phyloP scores from a whole-genome alignment of 768 basidiomycete genomes.

The Hygrocybe punicea region DNA sequence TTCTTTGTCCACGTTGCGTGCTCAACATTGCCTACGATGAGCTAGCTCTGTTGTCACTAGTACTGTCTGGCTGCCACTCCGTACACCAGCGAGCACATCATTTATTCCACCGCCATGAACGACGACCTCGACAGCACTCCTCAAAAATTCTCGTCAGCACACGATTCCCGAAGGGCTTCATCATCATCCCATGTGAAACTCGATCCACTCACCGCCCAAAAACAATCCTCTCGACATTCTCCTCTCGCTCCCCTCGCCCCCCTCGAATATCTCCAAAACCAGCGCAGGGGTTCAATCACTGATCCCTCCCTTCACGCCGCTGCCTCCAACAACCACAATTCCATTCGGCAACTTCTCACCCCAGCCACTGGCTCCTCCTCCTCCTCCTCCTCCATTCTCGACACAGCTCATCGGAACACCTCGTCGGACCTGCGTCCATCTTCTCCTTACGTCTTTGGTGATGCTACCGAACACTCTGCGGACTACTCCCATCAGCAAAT shows the following conservation, averaged over 20 bases:
- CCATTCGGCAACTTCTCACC: slow-evolving; percentile 14
- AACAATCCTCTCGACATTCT: slow-evolving; percentile 42
- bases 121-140: slow-evolving; percentile 1
- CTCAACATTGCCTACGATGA: neutral
- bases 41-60: too few relatives aligned
- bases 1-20: slow-evolving; percentile 11
- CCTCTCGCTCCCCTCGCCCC: slow-evolving; percentile 65
- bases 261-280: slow-evolving; percentile 74
- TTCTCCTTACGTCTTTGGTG: slow-evolving; percentile 70
- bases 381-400: slow-evolving; percentile 27
- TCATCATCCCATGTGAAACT: neutral
- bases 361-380: slow-evolving; percentile 23
- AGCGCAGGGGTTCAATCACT: slow-evolving; percentile 79
- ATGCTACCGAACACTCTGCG: slow-evolving; percentile 46
- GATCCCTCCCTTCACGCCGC: slow-evolving; percentile 76
- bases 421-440: slow-evolving; percentile 51
- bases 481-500: slow-evolving; percentile 41
- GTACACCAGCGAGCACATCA: neutral
- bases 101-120: neutral
- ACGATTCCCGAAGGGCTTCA: neutral
- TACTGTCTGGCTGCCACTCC: too few relatives aligned
- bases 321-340: slow-evolving; percentile 23
- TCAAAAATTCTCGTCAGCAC: neutral
- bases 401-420: slow-evolving; percentile 30
- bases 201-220: slow-evolving; percentile 24